Evolutionary conservation across 2,329 filamentous ascomycete species (phyloP).

Genomic region (Pseudogymnoascus sp.): DNA sequence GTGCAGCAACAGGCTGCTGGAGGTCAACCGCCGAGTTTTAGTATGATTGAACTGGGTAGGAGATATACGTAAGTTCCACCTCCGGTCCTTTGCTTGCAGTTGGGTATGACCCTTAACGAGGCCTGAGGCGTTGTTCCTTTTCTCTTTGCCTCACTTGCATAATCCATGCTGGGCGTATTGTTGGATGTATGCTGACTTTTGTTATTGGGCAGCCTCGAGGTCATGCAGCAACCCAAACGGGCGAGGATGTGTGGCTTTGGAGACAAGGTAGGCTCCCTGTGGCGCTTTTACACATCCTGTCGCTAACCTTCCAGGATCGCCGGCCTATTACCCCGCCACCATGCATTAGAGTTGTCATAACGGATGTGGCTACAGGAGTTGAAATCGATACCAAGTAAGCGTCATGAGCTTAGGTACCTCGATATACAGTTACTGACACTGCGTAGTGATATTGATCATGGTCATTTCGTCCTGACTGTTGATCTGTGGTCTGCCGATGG

Average conservation of each 20-base stretch:
- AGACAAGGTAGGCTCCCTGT: slow-evolving; percentile 64
- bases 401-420: slow-evolving; percentile 11
- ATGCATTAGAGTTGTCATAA: slow-evolving; percentile 76
- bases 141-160: background rate
- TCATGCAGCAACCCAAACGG: slow-evolving; percentile 84
- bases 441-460: slow-evolving; percentile 58
- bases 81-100: background rate
- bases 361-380: slow-evolving; percentile 64
- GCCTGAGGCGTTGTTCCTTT: background rate
- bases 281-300: slow-evolving; percentile 11
- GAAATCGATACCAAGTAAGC: slow-evolving; percentile 77
- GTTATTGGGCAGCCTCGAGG: slow-evolving; percentile 50
- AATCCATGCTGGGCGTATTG: background rate
- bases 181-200: background rate
- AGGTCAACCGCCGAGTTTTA: slow-evolving; percentile 1
- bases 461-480: slow-evolving; percentile 61
- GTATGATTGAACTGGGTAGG: slow-evolving; percentile 9
- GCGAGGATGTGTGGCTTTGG: slow-evolving; percentile 99
- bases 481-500: slow-evolving; percentile 60
- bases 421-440: background rate
- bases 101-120: background rate
- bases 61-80: slow-evolving; percentile 7
- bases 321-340: slow-evolving; percentile 93
- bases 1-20: background rate
- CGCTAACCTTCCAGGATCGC: slow-evolving; percentile 60